Evolutionary conservation across 345 rosid genomes (phyloP), one percentile per base, ranked within the genome.

Genomic region (Populus ilicifolia): DNA sequence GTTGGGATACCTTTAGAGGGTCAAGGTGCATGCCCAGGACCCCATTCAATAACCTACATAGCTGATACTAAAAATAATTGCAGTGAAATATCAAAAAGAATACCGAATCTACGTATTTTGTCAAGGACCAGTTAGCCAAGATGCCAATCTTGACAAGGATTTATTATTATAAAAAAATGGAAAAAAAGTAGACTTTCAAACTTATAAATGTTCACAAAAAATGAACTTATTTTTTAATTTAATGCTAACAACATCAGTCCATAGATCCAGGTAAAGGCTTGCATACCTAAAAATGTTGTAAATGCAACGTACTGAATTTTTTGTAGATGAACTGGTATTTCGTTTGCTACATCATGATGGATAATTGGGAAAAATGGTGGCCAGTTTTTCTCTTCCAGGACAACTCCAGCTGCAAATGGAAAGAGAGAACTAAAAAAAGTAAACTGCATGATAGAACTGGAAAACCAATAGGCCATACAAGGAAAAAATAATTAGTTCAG

Each of bases 311-410:
- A 78, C 69, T 82, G 85, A 48, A 78, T 27, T 72, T 79, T 75
- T 30, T 82, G 85, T 29, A 82, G 79, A 70, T 82, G 82, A 59
- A 75, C 33, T 41, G 82, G 85, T 66, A 82, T 82, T 59, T 82
- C 85, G 38, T 72, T 75, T 54, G 82, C 76, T 36, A 82, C 78
- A 36, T 82, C 85, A 61, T 82, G 85, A 48, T 82, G 85, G 78
- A 82, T 78, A 61, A 82, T 78, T 21, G 85, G 85, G 43, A 82
- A 82, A 50, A 82, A 82, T n/a, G 82, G 75, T 6, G 85, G 85
- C 85, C 85, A 82, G 38, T 82, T 82, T 75, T 82, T 82, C 77
- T 78, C 81, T 77, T 82, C 85, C 43, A 82, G 67, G 9, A 71
- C 77, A 75, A 82, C 71, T 66, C 85, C 85, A 67, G 85, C 85